Evolutionary conservation across 768 basidiomycete species (phyloP).

Genomic region (Sporobolomyces pararoseus): DNA sequence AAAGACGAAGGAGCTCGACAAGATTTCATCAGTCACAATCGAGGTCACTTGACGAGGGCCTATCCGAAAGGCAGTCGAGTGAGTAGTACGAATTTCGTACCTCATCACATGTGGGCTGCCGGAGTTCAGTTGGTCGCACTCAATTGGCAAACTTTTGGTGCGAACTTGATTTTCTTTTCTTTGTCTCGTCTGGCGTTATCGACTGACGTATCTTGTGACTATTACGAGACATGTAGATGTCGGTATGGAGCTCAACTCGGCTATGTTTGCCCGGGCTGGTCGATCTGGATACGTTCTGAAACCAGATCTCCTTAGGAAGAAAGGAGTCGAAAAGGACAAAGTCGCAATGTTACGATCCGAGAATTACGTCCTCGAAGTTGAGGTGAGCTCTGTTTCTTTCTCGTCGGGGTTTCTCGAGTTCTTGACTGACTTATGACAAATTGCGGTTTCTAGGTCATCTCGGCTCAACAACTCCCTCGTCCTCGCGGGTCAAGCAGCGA

Average conservation of each 20-base stretch:
- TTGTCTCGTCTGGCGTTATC: too few relatives aligned
- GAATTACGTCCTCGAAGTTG: slow-evolving; percentile 63
- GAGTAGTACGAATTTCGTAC: slow-evolving; percentile 79
- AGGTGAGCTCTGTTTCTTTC: too few relatives aligned
- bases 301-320: slow-evolving; percentile 67
- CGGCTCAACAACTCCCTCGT: slow-evolving; percentile 79
- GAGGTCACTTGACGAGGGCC: slow-evolving; percentile 72
- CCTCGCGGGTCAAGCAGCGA: slow-evolving; percentile 50
- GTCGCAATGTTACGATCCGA: slow-evolving; percentile 58
- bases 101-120: slow-evolving; percentile 81
- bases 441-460: slow-evolving; percentile 59
- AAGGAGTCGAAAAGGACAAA: slow-evolving; percentile 54
- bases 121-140: slow-evolving; percentile 87
- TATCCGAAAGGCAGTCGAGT: slow-evolving; percentile 82
- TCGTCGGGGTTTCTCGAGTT: background rate
- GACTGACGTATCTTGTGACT: background rate
- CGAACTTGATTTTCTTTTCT: slow-evolving; percentile 43
- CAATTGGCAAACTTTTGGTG: slow-evolving; percentile 96
- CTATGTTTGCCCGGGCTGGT: slow-evolving; percentile 92
- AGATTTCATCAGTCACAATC: slow-evolving; percentile 75
- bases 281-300: slow-evolving; percentile 85
- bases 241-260: slow-evolving; percentile 85
- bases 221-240: slow-evolving; percentile 57
- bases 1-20: slow-evolving; percentile 50
- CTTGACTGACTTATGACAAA: background rate